These are phyloP conservation scores for Xylariaceae sp. DNA, from an alignment of 2,329 filamentous ascomycete species.

Conservation along the genomic window DNA sequence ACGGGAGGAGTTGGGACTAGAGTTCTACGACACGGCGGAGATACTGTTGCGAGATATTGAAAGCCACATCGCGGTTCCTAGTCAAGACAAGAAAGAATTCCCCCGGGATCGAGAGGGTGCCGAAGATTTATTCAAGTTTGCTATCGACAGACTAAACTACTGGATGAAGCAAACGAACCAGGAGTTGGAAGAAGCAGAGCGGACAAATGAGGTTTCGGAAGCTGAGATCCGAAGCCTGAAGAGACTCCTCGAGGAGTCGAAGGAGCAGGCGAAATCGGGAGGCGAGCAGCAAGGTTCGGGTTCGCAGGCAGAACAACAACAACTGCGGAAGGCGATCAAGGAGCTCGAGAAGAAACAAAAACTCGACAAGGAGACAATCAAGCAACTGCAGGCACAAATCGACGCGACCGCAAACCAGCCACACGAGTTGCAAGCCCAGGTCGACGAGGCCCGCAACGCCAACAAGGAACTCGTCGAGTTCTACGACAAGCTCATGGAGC, in stretches of 20 bases:
- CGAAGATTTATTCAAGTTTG: not conserved
- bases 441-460: not conserved
- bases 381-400: not conserved
- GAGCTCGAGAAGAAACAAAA: not conserved
- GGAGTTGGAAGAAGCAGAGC: not conserved
- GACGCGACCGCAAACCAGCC: not conserved
- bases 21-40: not conserved
- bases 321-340: not conserved
- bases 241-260: not conserved
- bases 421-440: not conserved
- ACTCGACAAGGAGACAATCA: not conserved
- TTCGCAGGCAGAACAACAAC: not conserved
- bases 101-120: not conserved
- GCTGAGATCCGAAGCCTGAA: too few species aligned
- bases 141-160: not conserved
- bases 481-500: not conserved
- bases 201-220: not conserved
- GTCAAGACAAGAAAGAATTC: not conserved
- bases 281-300: not conserved
- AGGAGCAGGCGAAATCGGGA: not conserved
- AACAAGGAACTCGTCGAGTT: not conserved
- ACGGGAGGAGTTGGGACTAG: not conserved
- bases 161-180: not conserved
- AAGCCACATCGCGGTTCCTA: not conserved
- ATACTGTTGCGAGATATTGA: not conserved